Percentiles rank a stretch among this genome's conserved stretches.
These are phyloP conservation scores for Pseudogymnoascus sp. DNA, from an alignment of 2,329 filamentous ascomycete species.

Conservation along the genomic window DNA sequence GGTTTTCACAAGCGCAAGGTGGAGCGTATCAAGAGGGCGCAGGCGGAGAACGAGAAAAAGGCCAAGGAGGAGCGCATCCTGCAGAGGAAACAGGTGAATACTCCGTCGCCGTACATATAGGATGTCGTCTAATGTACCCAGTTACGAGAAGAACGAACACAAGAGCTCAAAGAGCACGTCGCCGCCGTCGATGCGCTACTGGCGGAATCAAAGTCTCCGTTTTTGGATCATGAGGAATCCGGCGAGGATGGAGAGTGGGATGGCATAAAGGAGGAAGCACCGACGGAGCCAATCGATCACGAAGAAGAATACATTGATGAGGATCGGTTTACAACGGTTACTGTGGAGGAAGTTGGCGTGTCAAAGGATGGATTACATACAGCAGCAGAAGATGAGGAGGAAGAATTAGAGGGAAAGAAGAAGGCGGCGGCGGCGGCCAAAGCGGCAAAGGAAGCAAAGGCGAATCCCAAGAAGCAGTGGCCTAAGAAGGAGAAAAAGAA, in stretches of 20 bases:
- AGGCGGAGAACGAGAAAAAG: constrained; percentile 68
- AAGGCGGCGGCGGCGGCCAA: constrained; percentile 29
- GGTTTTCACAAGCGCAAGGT: constrained; percentile 96
- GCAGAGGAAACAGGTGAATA: constrained; percentile 63
- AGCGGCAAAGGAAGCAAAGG: constrained; percentile 28
- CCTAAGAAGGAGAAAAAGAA: constrained; percentile 69
- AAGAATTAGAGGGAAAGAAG: constrained; percentile 27
- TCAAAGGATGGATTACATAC: constrained; percentile 63
- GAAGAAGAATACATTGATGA: constrained; percentile 96
- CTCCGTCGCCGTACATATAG: background rate
- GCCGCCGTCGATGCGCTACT: constrained; percentile 56
- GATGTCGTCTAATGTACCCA: constrained; percentile 32
- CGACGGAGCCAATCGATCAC: constrained; percentile 53
- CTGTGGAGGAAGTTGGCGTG: constrained; percentile 78
- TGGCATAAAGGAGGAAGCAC: constrained; percentile 44
- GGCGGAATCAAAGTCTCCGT: constrained; percentile 28
- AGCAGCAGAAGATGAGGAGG: constrained; percentile 32
- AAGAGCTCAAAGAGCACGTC: constrained; percentile 75
- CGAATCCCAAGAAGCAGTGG: constrained; percentile 39
- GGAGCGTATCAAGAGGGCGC: constrained; percentile 73
- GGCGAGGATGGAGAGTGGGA: constrained; percentile 48
- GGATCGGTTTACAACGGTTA: constrained; percentile 91
- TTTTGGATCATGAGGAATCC: constrained; percentile 31
- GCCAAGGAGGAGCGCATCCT: constrained; percentile 68
- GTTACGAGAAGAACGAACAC: constrained; percentile 75